Evolutionary conservation across 2,329 filamentous ascomycete genomes (phyloP), one percentile per base, ranked within the genome.

Genomic region (Aspergillus flavus): DNA sequence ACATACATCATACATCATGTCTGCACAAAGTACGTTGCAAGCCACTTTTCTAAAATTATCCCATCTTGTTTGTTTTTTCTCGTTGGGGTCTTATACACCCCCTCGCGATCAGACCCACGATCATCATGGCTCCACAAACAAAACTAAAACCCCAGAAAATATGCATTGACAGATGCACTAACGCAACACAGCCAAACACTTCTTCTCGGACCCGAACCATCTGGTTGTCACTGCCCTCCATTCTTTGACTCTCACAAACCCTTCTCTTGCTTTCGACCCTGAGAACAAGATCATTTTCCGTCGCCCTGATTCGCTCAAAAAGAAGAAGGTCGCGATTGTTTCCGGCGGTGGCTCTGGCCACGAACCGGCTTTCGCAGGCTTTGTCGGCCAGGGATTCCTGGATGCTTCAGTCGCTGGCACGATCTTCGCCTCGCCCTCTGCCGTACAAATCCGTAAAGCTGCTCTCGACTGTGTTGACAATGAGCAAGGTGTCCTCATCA

Each of bases 301-400:
- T 61, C 86, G 91, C 21, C 89, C 87, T 26, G 72, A 81, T 77
- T 78, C 79, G 64, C 68, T 83, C n/a, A 75, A 73, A 34, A 74
- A 79, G 34, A 76, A 83, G 19, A 87, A 92, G 73, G 93, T 97
- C 52, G 92, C 92, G 61, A 85, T 97, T 72, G 84, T 98, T 69
- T 94, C 91, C 2, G 94, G 94, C 67, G 94, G 94, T 68, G 94
- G 94, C 61, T 91, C 90, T 23, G 94, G 94, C 69, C 94, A 97
- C 75, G 94, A 97, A 76, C 94, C 94, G 28, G 91, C 90, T 64
- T 97, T 97, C 75, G 88, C 89, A 1, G 91, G 88, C 63, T 95
- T 94, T 79, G 94, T 97, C 16, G 94, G 94, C 28, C 84, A 85
- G 11, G 94, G 93, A 55, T 82, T 97, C 66, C 86, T 97, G 21